phyloP scores from a whole-genome alignment of 2,329 filamentous ascomycete genomes.

The Ophiostoma ulmi region DNA sequence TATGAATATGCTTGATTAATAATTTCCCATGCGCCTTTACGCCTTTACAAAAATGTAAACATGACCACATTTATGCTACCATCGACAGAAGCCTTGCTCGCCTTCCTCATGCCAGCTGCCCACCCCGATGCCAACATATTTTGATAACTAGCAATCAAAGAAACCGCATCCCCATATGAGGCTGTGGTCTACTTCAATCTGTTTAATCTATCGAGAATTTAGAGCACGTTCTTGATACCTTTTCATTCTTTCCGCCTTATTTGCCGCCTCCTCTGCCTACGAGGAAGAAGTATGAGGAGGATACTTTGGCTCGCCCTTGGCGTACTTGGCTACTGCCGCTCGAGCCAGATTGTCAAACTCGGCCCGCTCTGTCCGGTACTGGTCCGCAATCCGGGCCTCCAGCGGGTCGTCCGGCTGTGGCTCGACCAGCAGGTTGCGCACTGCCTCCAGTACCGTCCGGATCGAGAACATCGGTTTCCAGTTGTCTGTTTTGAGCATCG shows the following conservation, averaged over 20 bases:
- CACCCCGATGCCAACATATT: too few species aligned
- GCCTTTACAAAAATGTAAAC: not conserved
- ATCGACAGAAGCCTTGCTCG: not conserved
- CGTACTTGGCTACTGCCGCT: constrained; percentile 70
- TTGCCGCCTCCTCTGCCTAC: not conserved
- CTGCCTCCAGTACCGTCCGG: constrained; percentile 67
- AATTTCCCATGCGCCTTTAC: not conserved
- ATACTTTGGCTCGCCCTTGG: constrained; percentile 39
- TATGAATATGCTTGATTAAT: not conserved
- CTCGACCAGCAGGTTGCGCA: constrained; percentile 67
- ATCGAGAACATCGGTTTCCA: constrained; percentile 89
- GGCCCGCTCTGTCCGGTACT: constrained; percentile 64
- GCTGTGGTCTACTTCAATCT: too few species aligned
- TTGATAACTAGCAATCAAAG: too few species aligned
- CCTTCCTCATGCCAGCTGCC: not conserved
- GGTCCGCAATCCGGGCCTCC: constrained; percentile 78
- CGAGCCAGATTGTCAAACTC: constrained; percentile 70
- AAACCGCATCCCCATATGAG: too few species aligned
- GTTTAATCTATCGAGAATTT: too few species aligned
- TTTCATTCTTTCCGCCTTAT: not conserved
- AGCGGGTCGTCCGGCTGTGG: constrained; percentile 87
- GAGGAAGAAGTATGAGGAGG: not conserved
- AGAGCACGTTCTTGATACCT: too few species aligned
- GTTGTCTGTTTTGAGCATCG: constrained; percentile 74
- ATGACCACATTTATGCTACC: not conserved